These are phyloP conservation scores for Chalciporus sp. DNA, from an alignment of 1,284 basidiomycete species.

Conservation along the genomic window DNA sequence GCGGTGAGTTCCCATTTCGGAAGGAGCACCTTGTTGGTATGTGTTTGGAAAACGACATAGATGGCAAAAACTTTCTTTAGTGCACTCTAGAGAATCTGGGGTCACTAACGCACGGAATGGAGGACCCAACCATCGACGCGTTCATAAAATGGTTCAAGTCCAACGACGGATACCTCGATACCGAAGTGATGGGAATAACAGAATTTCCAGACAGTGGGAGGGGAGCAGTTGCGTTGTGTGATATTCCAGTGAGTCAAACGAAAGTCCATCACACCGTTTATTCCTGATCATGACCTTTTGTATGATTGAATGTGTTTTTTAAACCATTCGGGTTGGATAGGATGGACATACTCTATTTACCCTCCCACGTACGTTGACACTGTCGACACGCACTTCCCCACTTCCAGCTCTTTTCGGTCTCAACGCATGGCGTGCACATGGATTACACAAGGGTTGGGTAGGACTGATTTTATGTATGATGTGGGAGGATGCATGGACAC, in stretches of 20 bases:
- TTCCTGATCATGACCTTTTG: neutral
- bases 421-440: constrained; percentile 60
- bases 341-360: constrained; percentile 78
- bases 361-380: constrained; percentile 76
- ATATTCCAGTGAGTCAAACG: constrained; percentile 62
- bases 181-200: constrained; percentile 46
- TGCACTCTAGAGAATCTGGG: neutral
- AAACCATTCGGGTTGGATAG: constrained; percentile 38
- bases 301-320: neutral
- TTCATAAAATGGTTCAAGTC: constrained; percentile 46
- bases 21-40: neutral
- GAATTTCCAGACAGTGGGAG: constrained; percentile 63
- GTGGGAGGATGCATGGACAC: constrained; percentile 74
- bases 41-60: constrained; percentile 5
- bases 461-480: constrained; percentile 93
- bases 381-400: constrained; percentile 78
- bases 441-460: constrained; percentile 77
- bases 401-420: constrained; percentile 62
- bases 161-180: constrained; percentile 47
- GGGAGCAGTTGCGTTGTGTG: constrained; percentile 69
- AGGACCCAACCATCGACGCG: constrained; percentile 23
- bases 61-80: neutral
- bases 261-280: neutral
- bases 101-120: neutral
- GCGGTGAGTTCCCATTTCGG: neutral